A percentile compares a stretch with the other conserved stretches of the same genome.
phyloP scores from a whole-genome alignment of 2,329 filamentous ascomycete genomes.

The Bipolaris oryzae region DNA sequence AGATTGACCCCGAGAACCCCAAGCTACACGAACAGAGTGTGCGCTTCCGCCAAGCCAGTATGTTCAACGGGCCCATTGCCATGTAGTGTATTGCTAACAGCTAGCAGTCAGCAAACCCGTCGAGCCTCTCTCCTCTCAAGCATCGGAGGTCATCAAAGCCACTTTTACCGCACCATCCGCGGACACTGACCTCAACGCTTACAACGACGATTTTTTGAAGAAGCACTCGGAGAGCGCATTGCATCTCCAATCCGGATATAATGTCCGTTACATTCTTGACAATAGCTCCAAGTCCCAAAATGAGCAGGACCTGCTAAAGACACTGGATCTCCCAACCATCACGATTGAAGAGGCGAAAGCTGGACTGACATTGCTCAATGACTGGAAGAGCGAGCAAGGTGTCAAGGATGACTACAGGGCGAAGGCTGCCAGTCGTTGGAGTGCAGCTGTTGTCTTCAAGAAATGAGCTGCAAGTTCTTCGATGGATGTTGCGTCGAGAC shows the following conservation, averaged over 20 bases:
- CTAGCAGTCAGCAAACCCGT: slow-evolving; percentile 36
- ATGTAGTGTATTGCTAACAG: slow-evolving; percentile 14
- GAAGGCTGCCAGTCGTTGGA: slow-evolving; percentile 49
- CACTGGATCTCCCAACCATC: slow-evolving; percentile 59
- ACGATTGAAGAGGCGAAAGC: slow-evolving; percentile 63
- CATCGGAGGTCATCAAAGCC: slow-evolving; percentile 70
- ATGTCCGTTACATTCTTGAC: slow-evolving; percentile 64
- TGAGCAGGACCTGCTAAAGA: slow-evolving; percentile 68
- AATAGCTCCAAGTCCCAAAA: slow-evolving; percentile 60
- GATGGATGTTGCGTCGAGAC: background rate
- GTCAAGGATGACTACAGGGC: slow-evolving; percentile 58
- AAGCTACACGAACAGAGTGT: slow-evolving; percentile 76
- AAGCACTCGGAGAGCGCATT: slow-evolving; percentile 66
- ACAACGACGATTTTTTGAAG: slow-evolving; percentile 70
- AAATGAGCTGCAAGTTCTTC: slow-evolving; percentile 13
- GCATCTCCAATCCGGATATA: slow-evolving; percentile 69
- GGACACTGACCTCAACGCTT: slow-evolving; percentile 62
- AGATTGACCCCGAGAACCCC: slow-evolving; percentile 71
- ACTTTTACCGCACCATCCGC: slow-evolving; percentile 68
- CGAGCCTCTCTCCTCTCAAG: slow-evolving; percentile 67
- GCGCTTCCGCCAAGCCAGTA: slow-evolving; percentile 67
- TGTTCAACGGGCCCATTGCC: slow-evolving; percentile 15
- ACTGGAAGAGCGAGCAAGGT: slow-evolving; percentile 58
- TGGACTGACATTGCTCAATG: slow-evolving; percentile 58
- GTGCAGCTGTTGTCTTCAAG: slow-evolving; percentile 46